A percentile compares a stretch with the other conserved stretches of the same genome.
phyloP scores from a whole-genome alignment of 2,329 filamentous ascomycete species.

The Scytalidium lignicola region DNA sequence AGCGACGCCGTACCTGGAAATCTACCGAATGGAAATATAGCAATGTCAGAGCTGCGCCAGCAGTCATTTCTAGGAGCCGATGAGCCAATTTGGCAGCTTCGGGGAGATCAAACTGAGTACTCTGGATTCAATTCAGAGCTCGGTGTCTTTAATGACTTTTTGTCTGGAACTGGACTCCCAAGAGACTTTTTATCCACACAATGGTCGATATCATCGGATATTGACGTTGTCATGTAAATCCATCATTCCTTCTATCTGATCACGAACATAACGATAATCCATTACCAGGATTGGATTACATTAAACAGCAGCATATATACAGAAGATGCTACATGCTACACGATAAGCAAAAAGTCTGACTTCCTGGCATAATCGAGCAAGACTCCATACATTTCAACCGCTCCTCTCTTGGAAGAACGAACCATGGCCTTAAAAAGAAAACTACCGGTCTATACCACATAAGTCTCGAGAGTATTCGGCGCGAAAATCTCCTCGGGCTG shows the following conservation, averaged over 20 bases:
- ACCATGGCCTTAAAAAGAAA: too few relatives aligned
- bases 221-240: background rate
- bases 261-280: too few relatives aligned
- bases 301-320: too few relatives aligned
- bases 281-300: too few relatives aligned
- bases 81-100: background rate
- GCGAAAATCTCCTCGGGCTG: conserved; percentile 11
- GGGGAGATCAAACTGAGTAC: background rate
- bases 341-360: too few relatives aligned
- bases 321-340: too few relatives aligned
- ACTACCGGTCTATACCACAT: background rate
- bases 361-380: too few relatives aligned
- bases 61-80: background rate
- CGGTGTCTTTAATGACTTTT: background rate
- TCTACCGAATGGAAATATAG: background rate
- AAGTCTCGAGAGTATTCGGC: background rate
- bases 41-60: background rate
- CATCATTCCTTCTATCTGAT: too few relatives aligned
- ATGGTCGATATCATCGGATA: background rate
- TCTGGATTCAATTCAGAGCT: background rate
- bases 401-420: too few relatives aligned
- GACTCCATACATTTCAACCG: too few relatives aligned
- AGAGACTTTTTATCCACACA: background rate
- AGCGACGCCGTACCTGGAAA: background rate
- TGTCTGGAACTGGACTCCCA: background rate